phyloP scores from a whole-genome alignment of 2,329 filamentous ascomycete genomes.

The Coniella vitis region DNA sequence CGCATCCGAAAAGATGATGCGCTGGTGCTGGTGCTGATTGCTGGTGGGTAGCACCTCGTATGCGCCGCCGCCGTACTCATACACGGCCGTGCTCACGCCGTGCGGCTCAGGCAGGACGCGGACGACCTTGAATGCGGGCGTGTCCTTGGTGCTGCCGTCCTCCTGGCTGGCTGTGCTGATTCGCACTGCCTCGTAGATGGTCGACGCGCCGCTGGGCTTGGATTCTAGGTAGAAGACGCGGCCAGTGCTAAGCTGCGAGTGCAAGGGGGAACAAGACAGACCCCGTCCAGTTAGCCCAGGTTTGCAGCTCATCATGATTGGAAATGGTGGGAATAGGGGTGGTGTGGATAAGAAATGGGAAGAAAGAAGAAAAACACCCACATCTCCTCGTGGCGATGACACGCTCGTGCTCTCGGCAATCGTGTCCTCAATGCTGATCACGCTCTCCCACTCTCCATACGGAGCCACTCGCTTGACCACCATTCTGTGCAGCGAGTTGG shows the following conservation, averaged over 20 bases:
- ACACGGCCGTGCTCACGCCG: slow-evolving; percentile 7
- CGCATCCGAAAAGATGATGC: slow-evolving; percentile 40
- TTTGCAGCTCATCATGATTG: too few relatives aligned
- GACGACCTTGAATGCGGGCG: not conserved
- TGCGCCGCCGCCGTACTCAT: slow-evolving; percentile 11
- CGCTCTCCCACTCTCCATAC: slow-evolving; percentile 34
- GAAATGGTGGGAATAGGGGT: too few relatives aligned
- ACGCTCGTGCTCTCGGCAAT: slow-evolving; percentile 29
- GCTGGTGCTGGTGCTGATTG: slow-evolving; percentile 18
- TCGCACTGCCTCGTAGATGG: slow-evolving; percentile 39
- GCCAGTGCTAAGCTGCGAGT: slow-evolving; percentile 22
- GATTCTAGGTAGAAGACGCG: slow-evolving; percentile 33
- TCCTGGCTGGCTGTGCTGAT: too few relatives aligned
- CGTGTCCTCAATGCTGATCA: slow-evolving; percentile 30
- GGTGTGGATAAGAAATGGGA: too few relatives aligned
- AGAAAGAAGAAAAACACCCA: slow-evolving; percentile 12
- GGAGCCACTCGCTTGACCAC: slow-evolving; percentile 22
- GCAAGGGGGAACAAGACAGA: too few relatives aligned
- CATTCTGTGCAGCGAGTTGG: slow-evolving; percentile 15
- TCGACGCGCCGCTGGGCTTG: slow-evolving; percentile 32
- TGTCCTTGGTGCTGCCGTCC: slow-evolving; percentile 22
- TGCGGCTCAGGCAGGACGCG: slow-evolving; percentile 18
- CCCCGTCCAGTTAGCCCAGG: too few relatives aligned
- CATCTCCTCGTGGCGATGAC: slow-evolving; percentile 30
- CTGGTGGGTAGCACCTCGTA: slow-evolving; percentile 17